phyloP scores from a whole-genome alignment of 2,329 filamentous ascomycete genomes.

The Gaeumannomyces tritici region DNA sequence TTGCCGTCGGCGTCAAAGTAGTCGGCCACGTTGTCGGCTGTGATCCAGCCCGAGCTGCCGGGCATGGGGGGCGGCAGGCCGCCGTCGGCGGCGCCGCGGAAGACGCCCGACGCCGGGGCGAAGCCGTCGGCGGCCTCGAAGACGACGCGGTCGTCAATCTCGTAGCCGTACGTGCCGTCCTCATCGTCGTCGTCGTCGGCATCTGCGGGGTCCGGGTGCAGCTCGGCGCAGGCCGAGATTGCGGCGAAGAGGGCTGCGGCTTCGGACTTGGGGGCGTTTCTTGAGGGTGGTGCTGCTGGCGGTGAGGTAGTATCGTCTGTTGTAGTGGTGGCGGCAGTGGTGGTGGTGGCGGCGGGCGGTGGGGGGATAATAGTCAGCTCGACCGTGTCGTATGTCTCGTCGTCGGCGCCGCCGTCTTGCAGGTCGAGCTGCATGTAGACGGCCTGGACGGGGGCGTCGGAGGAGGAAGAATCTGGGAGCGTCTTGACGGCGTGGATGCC shows the following conservation, averaged over 20 bases:
- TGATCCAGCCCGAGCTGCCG: constrained; percentile 76
- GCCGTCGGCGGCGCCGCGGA: constrained; percentile 28
- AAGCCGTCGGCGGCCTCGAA: constrained; percentile 52
- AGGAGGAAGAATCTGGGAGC: constrained; percentile 20
- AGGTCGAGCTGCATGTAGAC: constrained; percentile 63
- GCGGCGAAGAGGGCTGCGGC: constrained; percentile 52
- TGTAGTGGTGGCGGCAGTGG: background rate
- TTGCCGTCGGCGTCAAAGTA: constrained; percentile 77
- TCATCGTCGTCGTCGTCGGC: constrained; percentile 50
- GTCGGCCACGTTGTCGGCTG: constrained; percentile 79
- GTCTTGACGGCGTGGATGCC: constrained; percentile 67
- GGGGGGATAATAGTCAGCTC: constrained; percentile 58
- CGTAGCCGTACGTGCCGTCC: constrained; percentile 36
- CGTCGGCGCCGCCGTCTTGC: constrained; percentile 45
- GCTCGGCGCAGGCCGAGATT: constrained; percentile 63
- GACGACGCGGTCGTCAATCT: constrained; percentile 40
- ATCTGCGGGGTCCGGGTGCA: constrained; percentile 61
- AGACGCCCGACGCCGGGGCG: constrained; percentile 46
- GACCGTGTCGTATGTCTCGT: constrained; percentile 53
- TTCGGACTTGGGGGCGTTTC: constrained; percentile 16
- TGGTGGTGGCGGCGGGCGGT: constrained; percentile 7
- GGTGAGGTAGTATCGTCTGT: background rate
- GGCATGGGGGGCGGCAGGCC: constrained; percentile 58
- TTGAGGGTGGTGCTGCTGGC: background rate
- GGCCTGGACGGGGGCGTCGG: constrained; percentile 30